Evolutionary conservation across 177 flowering plant genomes (phyloP).

Genomic region (Telopea speciosissima): DNA sequence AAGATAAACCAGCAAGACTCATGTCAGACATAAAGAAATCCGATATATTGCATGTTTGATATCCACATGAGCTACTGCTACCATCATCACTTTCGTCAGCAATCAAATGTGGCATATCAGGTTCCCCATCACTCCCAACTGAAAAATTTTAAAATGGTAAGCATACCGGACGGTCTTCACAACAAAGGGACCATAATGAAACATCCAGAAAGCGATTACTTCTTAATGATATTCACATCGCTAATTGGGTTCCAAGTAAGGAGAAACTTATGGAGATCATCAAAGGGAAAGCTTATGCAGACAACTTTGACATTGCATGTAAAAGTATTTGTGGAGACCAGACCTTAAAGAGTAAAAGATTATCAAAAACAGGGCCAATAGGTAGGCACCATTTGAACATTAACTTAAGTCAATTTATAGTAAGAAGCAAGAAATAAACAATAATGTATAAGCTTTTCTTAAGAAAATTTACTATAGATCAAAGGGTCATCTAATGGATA

Average conservation of each 20-base stretch:
- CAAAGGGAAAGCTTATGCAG: not conserved
- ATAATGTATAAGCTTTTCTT: not conserved
- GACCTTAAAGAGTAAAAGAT: not conserved
- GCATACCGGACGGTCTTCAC: not conserved
- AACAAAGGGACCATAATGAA: not conserved
- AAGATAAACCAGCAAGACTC: conserved; percentile 40
- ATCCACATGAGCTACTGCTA: conserved; percentile 37
- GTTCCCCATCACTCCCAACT: conserved; percentile 27
- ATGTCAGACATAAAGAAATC: conserved; percentile 66
- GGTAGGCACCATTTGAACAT: not conserved
- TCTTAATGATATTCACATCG: not conserved
- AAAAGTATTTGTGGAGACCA: not conserved
- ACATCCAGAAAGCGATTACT: not conserved
- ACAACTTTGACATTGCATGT: not conserved
- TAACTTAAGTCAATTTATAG: too few relatives aligned
- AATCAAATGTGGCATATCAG: conserved; percentile 26
- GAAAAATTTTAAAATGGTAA: conserved; percentile 7
- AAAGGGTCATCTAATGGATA: not conserved
- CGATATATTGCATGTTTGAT: conserved; percentile 53
- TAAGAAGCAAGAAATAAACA: not conserved
- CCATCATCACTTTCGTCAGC: conserved; percentile 47
- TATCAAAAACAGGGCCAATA: not conserved
- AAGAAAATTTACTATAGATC: not conserved
- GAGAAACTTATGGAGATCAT: not conserved
- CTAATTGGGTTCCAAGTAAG: not conserved